Evolutionary conservation across 2,329 filamentous ascomycete genomes (phyloP), one percentile per base, ranked within the genome.

Genomic region (Colletotrichum eleusines): DNA sequence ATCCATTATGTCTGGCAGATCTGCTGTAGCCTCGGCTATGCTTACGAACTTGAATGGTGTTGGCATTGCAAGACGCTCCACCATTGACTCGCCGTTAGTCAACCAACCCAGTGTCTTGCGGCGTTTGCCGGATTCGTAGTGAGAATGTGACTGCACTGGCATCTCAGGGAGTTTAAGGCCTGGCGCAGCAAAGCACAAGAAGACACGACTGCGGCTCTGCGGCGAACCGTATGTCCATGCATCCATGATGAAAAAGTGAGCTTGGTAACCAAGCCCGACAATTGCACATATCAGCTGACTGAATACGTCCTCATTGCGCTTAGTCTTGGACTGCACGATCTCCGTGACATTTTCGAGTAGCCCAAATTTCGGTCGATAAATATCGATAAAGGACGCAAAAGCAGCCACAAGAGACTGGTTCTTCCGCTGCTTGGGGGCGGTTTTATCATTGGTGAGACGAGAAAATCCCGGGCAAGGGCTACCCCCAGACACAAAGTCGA

Each of bases 381-480:
- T 81, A 73, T 97, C 93, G 1, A 95, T 84, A 70, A 87, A 93
- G 0, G 93, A 89, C 0, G 90, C 90, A 46, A 95, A 93, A 0
- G 92, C 92, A 0, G 92, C 93, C 0, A 96, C 87, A 38, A 96
- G 87, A 0, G 92, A 95, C 42, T 92, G 91, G 76, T 96, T 94
- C 69, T 89, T 88, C 7, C 89, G 80, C 11, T 92, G 91, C 5
- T 81, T 64, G 0, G 82, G 76, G 2, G 86, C 90, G 0, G 84
- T 81, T 74, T 85, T 89, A 74, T 90, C 79, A 0, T 74, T 74
- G 6, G 95, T 95, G 1, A 93, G 78, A 0, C 74, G 64, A 0
- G 92, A 94, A 75, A 94, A 96, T 0, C 92, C 93, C 20, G 91
- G 92, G 74, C 94, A 97, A 0, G 94, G 94, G 62, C 89, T 93